Evolutionary conservation across 257 asterid genomes (phyloP).

Genomic region (Schizonepeta tenuifolia): DNA sequence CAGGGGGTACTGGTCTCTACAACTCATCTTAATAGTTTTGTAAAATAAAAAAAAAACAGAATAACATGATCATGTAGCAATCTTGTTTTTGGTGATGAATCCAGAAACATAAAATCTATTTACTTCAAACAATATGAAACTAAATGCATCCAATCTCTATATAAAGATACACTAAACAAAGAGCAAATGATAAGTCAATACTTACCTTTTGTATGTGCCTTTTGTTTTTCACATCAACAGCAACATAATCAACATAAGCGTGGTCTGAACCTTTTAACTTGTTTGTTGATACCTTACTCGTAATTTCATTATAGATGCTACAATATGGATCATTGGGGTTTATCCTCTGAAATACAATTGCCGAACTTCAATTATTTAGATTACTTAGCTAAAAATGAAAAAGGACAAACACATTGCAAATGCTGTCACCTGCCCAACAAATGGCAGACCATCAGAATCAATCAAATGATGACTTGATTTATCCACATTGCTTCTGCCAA

Average conservation of each 20-base stretch:
- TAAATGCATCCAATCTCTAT: neutral
- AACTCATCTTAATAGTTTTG: too few relatives aligned
- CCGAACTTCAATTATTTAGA: conserved; percentile 20
- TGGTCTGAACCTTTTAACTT: conserved; percentile 78
- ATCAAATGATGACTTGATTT: conserved; percentile 59
- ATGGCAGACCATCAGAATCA: conserved; percentile 96
- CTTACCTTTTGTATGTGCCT: conserved; percentile 76
- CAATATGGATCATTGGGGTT: conserved; percentile 70
- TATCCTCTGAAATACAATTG: conserved; percentile 60
- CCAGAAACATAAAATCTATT: neutral
- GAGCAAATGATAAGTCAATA: neutral
- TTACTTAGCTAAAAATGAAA: neutral
- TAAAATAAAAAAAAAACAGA: too few relatives aligned
- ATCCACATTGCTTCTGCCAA: conserved; percentile 75
- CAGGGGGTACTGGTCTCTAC: neutral
- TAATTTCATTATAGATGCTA: conserved; percentile 62
- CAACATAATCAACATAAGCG: conserved; percentile 80
- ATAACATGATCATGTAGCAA: neutral
- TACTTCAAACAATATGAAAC: conserved; percentile 7
- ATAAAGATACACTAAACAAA: neutral
- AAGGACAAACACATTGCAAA: neutral
- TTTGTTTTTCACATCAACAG: conserved; percentile 76
- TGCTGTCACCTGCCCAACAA: conserved; percentile 80
- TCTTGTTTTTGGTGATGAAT: too few relatives aligned
- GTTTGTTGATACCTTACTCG: conserved; percentile 44